Percentiles rank a stretch among this genome's conserved stretches.
These are phyloP conservation scores for Apiospora kogelbergensis DNA, from an alignment of 2,329 filamentous ascomycete species.

Conservation along the genomic window DNA sequence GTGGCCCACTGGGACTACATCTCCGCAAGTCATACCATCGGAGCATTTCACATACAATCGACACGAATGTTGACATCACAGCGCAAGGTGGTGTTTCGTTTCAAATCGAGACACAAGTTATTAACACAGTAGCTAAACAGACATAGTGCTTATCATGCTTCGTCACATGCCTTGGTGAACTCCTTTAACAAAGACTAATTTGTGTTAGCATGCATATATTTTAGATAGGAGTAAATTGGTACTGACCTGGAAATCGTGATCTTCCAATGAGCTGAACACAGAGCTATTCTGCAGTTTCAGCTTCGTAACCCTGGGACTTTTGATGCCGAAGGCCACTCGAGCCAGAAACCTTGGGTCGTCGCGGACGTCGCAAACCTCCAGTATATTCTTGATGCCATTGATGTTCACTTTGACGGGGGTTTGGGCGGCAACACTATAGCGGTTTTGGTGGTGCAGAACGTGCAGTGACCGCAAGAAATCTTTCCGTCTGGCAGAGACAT, in stretches of 20 bases:
- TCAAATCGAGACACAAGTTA: too few relatives aligned
- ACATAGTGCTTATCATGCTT: neutral
- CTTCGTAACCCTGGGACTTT: conserved; percentile 51
- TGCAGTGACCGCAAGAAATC: conserved; percentile 55
- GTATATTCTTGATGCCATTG: conserved; percentile 40
- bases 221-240: conserved; percentile 11
- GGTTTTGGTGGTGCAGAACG: conserved; percentile 42
- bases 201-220: conserved; percentile 14
- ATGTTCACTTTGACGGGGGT: conserved; percentile 39
- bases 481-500: conserved; percentile 46
- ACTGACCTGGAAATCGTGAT: conserved; percentile 53
- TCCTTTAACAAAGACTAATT: conserved; percentile 27
- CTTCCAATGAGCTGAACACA: conserved; percentile 53
- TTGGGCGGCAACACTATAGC: conserved; percentile 39
- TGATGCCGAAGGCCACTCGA: conserved; percentile 61
- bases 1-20: too few relatives aligned
- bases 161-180: conserved; percentile 29
- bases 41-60: too few relatives aligned
- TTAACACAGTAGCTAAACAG: neutral
- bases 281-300: conserved; percentile 45
- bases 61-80: too few relatives aligned
- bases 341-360: conserved; percentile 62
- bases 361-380: conserved; percentile 43
- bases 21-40: too few relatives aligned
- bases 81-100: too few relatives aligned